phyloP scores from a whole-genome alignment of 2,329 filamentous ascomycete species.

The Endocalyx cinctus region DNA sequence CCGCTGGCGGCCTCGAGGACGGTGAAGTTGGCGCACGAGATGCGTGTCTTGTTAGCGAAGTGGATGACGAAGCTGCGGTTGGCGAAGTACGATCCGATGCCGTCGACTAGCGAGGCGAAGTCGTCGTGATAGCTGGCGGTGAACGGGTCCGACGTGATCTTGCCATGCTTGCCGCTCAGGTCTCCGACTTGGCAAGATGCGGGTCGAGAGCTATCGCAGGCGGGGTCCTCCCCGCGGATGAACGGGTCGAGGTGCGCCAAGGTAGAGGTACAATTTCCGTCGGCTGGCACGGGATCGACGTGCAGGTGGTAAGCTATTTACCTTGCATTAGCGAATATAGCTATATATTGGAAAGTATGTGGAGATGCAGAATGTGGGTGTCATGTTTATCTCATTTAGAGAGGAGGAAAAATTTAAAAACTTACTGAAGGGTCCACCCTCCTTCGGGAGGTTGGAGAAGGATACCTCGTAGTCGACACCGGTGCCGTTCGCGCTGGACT shows the following conservation, averaged over 20 bases:
- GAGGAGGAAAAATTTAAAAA: conserved; percentile 9
- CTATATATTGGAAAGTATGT: no score
- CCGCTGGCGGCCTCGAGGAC: conserved; percentile 13
- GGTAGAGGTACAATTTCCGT: conserved; percentile 69
- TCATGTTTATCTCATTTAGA: neutral
- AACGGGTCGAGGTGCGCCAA: conserved; percentile 68
- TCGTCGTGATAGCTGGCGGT: conserved; percentile 48
- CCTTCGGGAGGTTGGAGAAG: conserved; percentile 54
- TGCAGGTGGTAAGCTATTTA: conserved; percentile 68
- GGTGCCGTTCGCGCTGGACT: conserved; percentile 41
- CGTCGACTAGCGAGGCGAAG: conserved; percentile 51
- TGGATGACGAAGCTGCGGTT: conserved; percentile 63
- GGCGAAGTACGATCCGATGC: conserved; percentile 55
- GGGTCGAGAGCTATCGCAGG: conserved; percentile 54
- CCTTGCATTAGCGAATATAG: conserved; percentile 14
- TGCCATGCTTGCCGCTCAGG: conserved; percentile 68
- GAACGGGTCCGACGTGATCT: conserved; percentile 49
- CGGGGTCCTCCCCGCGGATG: conserved; percentile 54
- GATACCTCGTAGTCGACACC: conserved; percentile 52
- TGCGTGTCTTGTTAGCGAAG: conserved; percentile 58
- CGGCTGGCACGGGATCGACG: conserved; percentile 53
- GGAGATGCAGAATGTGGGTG: no score
- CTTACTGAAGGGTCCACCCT: conserved; percentile 57
- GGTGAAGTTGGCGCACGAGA: conserved; percentile 61
- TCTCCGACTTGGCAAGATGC: conserved; percentile 73